A percentile compares a stretch with the other conserved stretches of the same genome.
These are phyloP conservation scores for Jacaranda copaia DNA, from an alignment of 257 asterid genomes.

Conservation along the genomic window DNA sequence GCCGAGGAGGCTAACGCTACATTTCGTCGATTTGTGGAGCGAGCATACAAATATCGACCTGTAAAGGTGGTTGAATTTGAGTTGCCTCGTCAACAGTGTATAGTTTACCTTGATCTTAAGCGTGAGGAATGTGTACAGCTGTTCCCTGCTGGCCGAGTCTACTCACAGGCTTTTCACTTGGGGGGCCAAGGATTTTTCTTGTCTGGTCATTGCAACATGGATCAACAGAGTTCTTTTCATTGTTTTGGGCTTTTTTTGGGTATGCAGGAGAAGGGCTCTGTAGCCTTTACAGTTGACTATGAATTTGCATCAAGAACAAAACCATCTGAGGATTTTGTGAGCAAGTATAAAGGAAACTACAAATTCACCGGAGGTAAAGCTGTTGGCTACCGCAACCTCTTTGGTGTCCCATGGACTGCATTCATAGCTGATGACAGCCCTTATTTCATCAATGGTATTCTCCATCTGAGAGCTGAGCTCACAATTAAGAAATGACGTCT, in stretches of 20 bases:
- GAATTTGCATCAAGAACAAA: slow-evolving; percentile 73
- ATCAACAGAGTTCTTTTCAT: slow-evolving; percentile 61
- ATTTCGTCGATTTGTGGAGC: slow-evolving; percentile 60
- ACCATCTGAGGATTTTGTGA: slow-evolving; percentile 60
- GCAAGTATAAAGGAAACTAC: slow-evolving; percentile 71
- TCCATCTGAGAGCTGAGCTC: slow-evolving; percentile 82
- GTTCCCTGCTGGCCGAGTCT: slow-evolving; percentile 69
- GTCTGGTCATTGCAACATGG: slow-evolving; percentile 89
- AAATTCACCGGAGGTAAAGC: slow-evolving; percentile 77
- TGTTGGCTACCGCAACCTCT: slow-evolving; percentile 75
- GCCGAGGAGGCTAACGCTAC: slow-evolving; percentile 50
- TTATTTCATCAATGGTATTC: slow-evolving; percentile 71
- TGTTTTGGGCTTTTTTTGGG: slow-evolving; percentile 89
- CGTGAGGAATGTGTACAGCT: slow-evolving; percentile 74
- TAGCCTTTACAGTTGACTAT: slow-evolving; percentile 66
- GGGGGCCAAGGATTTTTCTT: slow-evolving; percentile 89
- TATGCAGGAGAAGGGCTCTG: slow-evolving; percentile 79
- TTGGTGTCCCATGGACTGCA: slow-evolving; percentile 66
- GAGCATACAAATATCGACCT: slow-evolving; percentile 83
- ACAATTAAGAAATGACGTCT: slow-evolving; percentile 50
- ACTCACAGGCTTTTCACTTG: slow-evolving; percentile 85
- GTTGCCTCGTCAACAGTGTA: slow-evolving; percentile 72
- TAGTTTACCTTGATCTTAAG: slow-evolving; percentile 80
- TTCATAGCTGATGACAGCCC: slow-evolving; percentile 69
- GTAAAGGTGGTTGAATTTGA: slow-evolving; percentile 80